These are phyloP conservation scores for Cordyceps cateniannulata DNA, from an alignment of 2,329 filamentous ascomycete species.

Conservation along the genomic window DNA sequence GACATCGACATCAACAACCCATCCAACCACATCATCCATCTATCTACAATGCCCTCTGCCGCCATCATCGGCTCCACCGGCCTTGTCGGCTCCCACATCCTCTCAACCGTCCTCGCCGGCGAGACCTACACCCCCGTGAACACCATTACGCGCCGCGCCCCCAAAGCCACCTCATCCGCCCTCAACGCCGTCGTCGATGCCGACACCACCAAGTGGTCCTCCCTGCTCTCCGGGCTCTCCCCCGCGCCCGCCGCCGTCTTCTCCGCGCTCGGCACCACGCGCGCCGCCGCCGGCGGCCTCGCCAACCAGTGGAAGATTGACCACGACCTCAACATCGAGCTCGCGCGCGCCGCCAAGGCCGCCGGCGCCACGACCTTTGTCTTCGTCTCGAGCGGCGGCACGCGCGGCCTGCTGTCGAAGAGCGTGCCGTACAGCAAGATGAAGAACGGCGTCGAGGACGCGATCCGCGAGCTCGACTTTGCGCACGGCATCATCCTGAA, in stretches of 20 bases:
- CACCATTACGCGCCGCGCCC: slow-evolving; percentile 62
- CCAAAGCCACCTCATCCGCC: slow-evolving; percentile 43
- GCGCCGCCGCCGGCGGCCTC: slow-evolving; percentile 65
- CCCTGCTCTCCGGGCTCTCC: slow-evolving; percentile 47
- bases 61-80: slow-evolving; percentile 60
- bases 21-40: background rate
- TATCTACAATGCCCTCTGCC: slow-evolving; percentile 29
- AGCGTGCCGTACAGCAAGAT: slow-evolving; percentile 55
- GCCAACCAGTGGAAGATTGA: slow-evolving; percentile 83
- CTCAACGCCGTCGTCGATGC: slow-evolving; percentile 55
- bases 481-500: slow-evolving; percentile 68
- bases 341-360: slow-evolving; percentile 68
- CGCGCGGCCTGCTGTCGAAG: slow-evolving; percentile 31
- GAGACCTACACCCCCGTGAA: slow-evolving; percentile 47
- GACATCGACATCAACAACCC: background rate
- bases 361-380: slow-evolving; percentile 70
- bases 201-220: slow-evolving; percentile 64
- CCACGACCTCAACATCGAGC: slow-evolving; percentile 74
- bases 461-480: slow-evolving; percentile 64
- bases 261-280: slow-evolving; percentile 75
- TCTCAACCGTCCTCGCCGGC: slow-evolving; percentile 54
- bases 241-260: slow-evolving; percentile 61
- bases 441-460: slow-evolving; percentile 84
- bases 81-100: slow-evolving; percentile 67
- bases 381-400: slow-evolving; percentile 59